Percentiles rank a stretch among this genome's conserved stretches.
phyloP scores from a whole-genome alignment of 2,329 filamentous ascomycete genomes.

The Pseudonectria foliicola region DNA sequence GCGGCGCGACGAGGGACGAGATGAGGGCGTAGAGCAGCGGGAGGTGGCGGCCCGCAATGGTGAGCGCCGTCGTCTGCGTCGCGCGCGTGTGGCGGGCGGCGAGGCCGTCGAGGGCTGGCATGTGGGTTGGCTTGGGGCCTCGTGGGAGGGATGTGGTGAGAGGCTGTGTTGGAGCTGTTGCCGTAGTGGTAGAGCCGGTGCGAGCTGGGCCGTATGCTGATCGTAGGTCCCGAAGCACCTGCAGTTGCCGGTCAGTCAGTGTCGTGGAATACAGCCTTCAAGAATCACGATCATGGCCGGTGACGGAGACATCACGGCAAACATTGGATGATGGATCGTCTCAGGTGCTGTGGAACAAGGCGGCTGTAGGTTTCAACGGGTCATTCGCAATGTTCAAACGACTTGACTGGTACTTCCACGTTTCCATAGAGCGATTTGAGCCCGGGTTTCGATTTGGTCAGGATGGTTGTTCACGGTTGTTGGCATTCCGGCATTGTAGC shows the following conservation, averaged over 20 bases:
- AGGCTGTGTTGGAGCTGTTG: constrained; percentile 12
- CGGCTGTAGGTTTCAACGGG: too few species aligned
- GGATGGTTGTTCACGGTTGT: too few species aligned
- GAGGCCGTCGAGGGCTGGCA: constrained; percentile 41
- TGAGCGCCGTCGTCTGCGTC: constrained; percentile 40
- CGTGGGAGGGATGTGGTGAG: constrained; percentile 6
- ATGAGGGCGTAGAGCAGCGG: constrained; percentile 51
- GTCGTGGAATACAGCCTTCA: background rate
- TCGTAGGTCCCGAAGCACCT: constrained; percentile 21
- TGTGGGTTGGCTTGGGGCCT: constrained; percentile 27
- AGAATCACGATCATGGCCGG: background rate
- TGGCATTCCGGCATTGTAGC: too few species aligned
- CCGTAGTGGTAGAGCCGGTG: constrained; percentile 3
- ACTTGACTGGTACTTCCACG: background rate
- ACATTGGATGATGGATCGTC: too few species aligned
- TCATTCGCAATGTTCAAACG: too few species aligned
- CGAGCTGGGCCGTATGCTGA: constrained; percentile 18
- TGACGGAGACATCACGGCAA: too few species aligned
- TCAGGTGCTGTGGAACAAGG: too few species aligned
- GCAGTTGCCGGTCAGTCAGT: background rate
- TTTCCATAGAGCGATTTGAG: background rate
- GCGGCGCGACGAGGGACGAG: constrained; percentile 41
- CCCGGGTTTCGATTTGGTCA: too few species aligned
- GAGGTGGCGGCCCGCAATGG: constrained; percentile 45
- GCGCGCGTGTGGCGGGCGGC: constrained; percentile 39